These are phyloP conservation scores for Phytophthora meadii DNA, from an alignment of 352 stramenopile genomes.

Conservation along the genomic window DNA sequence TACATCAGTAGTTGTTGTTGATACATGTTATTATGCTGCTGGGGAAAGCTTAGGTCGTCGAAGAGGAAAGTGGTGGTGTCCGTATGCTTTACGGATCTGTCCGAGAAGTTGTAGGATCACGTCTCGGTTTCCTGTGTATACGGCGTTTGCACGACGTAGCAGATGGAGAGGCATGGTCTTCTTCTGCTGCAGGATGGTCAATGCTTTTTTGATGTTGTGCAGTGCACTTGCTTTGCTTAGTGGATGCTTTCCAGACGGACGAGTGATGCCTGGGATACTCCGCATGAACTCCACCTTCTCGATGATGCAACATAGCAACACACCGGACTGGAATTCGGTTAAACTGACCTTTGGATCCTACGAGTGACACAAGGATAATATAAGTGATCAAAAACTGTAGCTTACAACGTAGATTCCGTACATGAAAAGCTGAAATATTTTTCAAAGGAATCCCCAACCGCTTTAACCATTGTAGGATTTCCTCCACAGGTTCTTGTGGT, in stretches of 20 bases:
- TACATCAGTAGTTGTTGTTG: no score
- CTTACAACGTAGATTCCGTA: constrained; percentile 16
- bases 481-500: constrained; percentile 8
- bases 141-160: constrained; percentile 45
- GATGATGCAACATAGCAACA: constrained; percentile 70
- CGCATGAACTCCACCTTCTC: constrained; percentile 77
- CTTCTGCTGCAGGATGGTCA: constrained; percentile 66
- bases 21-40: constrained; percentile 10
- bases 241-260: constrained; percentile 29
- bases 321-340: constrained; percentile 64
- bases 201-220: constrained; percentile 78
- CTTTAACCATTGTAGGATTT: constrained; percentile 53
- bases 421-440: constrained; percentile 38
- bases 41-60: constrained; percentile 4
- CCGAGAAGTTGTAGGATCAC: constrained; percentile 51
- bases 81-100: constrained; percentile 57
- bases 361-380: not conserved
- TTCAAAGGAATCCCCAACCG: constrained; percentile 40
- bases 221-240: constrained; percentile 62
- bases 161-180: constrained; percentile 69
- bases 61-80: constrained; percentile 29
- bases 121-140: constrained; percentile 42
- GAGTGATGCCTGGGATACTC: constrained; percentile 56
- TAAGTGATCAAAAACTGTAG: not conserved
- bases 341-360: constrained; percentile 41